Evolutionary conservation across 495 filamentous ascomycete species (phyloP), one percentile per base, ranked within the genome.

Genomic region (Entonaema liquescens): DNA sequence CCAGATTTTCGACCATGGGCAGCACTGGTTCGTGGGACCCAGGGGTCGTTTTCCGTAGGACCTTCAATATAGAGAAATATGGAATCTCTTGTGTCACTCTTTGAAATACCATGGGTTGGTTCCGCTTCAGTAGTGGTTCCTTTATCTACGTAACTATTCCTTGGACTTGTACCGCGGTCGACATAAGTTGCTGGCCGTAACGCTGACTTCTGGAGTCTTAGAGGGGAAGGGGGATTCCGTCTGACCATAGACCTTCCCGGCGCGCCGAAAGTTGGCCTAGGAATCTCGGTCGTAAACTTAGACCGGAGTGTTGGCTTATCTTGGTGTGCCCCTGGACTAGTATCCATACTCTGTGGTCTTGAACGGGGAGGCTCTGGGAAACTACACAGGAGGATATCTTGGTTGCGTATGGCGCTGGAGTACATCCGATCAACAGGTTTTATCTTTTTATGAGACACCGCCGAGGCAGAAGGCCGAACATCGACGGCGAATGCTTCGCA

Each of bases 1-100:
- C 78, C 15, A 83, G 60, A 56, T 85, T 77, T 63, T 85, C 83
- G 5, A 72, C n/a, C 65, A 83, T 71, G 3, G 81, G 82, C 7
- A 84, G 57, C 3, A 83, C 71, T 9, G 79, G 62, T 26, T 79
- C 72, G 26, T 78, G 74, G 0, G 75, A 59, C 15, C 50, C 47
- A 28, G 61, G 38, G 11, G 44, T 73, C 65, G 12, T 56, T 7
- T 59, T 70, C 56, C 2, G 42, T 36, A 29, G 36, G 40, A 13
- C 58, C 47, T n/a, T 63, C 65, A 0, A 71, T 42, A 33, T 40
- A n/a, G 26, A 66, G 36, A 33, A 29, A 66, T 28, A 31, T 15
- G 23, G 29, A 40, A 52, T 42, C 50, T 19, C 15, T 59, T 9
- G 26, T 47, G 13, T 58, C 59, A 8, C 58, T 40, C 15, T 33